Evolutionary conservation across 2,329 filamentous ascomycete genomes (phyloP), one percentile per base, ranked within the genome.

Genomic region (Aspergillus tamarii): DNA sequence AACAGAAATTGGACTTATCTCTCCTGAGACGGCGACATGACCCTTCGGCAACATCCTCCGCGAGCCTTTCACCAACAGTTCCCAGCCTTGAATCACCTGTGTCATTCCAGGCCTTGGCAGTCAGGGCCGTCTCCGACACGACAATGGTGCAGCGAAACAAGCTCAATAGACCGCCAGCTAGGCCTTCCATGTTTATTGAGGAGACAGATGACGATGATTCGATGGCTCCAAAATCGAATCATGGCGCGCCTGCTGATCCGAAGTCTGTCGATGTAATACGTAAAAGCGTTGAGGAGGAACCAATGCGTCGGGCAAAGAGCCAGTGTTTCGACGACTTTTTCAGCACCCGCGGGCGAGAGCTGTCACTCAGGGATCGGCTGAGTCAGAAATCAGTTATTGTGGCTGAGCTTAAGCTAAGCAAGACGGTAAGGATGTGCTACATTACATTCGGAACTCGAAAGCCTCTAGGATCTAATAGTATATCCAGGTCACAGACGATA

Each of bases 371-470:
- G 64, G 82, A 84, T 57, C 81, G 81, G n/a, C 75, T 88, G 14
- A 79, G 78, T 8, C 81, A 83, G 62, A 84, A 87, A 66, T 85
- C 86, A 1, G 80, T 88, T 39, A 84, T 92, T 52, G 78, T 89
- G 66, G 87, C 85, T 30, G 89, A 91, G 70, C 75, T 91, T 36
- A 86, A 84, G 72, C 87, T 88, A 6, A 91, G 89, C 67, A 84
- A 86, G 45, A 85, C 86, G 69, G 88, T 90, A 77, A 58, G 41
- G 32, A 10, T 52, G 19, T 52, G 28, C 28, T 32, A 52, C 19
- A 23, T 52, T 54, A 30, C 32, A 26, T 19, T 34, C 28, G 30
- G 32, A 2, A 7, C 19, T 30, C 41, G 2, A n/a, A 19, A 12
- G 26, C n/a, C 52, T 61, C 52, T 56, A 21, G 12, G 19, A 10